These are phyloP conservation scores for Pythium rishiriense DNA, from an alignment of 352 stramenopile species.

Conservation along the genomic window DNA sequence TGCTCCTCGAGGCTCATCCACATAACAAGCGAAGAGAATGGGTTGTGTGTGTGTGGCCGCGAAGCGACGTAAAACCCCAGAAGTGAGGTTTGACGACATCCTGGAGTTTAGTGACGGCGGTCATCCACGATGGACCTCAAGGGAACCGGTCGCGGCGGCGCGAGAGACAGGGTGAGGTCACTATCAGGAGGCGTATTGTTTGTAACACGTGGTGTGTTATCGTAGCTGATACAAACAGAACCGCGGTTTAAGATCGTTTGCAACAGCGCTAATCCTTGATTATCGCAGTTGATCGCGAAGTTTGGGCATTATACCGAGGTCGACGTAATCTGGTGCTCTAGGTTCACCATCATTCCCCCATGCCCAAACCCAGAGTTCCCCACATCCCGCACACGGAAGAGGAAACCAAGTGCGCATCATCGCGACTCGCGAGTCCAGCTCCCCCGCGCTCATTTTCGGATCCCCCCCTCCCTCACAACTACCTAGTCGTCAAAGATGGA, in stretches of 20 bases:
- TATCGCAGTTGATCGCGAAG: no score
- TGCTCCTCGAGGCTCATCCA: neutral
- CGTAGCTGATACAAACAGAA: neutral
- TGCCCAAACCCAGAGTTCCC: conserved; percentile 1
- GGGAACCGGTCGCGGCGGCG: neutral
- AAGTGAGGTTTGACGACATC: neutral
- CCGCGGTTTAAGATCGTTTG: neutral
- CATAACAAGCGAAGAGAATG: neutral
- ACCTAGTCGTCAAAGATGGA: conserved; percentile 46
- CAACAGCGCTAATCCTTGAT: no score
- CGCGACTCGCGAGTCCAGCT: neutral
- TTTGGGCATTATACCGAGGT: neutral
- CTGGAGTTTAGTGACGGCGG: conserved; percentile 16
- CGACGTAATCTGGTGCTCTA: neutral
- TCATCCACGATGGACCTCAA: neutral
- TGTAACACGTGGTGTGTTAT: neutral
- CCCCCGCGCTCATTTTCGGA: neutral
- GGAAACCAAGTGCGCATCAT: neutral
- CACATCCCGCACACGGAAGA: neutral
- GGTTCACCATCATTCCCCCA: conserved; percentile 3
- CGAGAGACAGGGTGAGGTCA: neutral
- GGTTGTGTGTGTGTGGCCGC: neutral
- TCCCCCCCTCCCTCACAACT: neutral
- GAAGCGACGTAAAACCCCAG: conserved; percentile 2
- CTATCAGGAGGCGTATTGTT: neutral